Conservation (phyloP, 305 asterid genomes). For the Nicotiana rustica region DNA sequence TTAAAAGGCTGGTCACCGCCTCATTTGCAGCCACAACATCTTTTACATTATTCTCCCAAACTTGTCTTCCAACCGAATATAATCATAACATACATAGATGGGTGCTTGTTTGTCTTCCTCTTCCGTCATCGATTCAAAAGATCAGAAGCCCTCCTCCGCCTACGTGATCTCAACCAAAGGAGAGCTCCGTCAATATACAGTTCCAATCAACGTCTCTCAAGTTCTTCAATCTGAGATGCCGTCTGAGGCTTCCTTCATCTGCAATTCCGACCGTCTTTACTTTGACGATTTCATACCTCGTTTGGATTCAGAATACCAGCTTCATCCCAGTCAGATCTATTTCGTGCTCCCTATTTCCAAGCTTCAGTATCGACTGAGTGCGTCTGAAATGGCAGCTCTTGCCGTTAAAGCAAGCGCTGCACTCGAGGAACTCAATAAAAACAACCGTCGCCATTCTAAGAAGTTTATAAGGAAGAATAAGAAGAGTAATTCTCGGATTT, state of each 20-base stretch:
- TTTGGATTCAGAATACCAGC: constrained; percentile 44
- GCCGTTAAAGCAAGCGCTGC: constrained; percentile 73
- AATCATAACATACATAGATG: constrained; percentile 39
- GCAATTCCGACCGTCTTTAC: constrained; percentile 66
- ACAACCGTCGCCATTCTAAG: constrained; percentile 38
- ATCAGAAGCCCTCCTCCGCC: constrained; percentile 47
- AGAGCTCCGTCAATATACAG: constrained; percentile 57
- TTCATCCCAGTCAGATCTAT: constrained; percentile 61
- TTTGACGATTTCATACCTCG: constrained; percentile 63
- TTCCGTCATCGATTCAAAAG: constrained; percentile 26
- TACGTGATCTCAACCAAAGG: constrained; percentile 58
- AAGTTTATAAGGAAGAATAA: neutral
- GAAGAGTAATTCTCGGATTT: constrained; percentile 54
- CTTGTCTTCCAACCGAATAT: neutral
- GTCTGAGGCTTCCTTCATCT: constrained; percentile 42
- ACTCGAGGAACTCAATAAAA: constrained; percentile 47
- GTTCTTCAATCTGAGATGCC: constrained; percentile 48
- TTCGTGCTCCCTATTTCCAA: constrained; percentile 54
- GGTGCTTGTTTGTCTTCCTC: constrained; percentile 64
- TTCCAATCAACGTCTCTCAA: constrained; percentile 55
- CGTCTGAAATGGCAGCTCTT: constrained; percentile 65
- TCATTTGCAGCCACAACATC: constrained; percentile 17
- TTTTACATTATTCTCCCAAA: neutral
- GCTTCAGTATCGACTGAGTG: constrained; percentile 59
- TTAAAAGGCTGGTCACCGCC: constrained; percentile 13